Percentiles rank a stretch among this genome's conserved stretches.
Conservation (phyloP, 1,284 basidiomycete genomes). For the Kalmanozyma brasiliensis region DNA sequence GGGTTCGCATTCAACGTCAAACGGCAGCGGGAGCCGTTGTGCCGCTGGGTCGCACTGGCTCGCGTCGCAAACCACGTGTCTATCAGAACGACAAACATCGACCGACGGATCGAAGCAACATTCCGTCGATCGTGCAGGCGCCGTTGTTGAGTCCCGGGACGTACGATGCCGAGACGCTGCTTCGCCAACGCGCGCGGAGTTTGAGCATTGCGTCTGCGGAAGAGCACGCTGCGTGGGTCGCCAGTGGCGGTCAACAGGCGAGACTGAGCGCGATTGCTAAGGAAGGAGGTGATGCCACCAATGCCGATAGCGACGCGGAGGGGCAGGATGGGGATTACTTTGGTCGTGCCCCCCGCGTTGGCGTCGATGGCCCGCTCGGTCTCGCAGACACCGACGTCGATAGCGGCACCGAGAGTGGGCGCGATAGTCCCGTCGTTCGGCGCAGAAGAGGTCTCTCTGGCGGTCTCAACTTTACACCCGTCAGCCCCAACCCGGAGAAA, state of each 20-base stretch:
- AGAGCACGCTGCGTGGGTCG: slow-evolving; percentile 49
- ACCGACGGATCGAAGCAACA: slow-evolving; percentile 41
- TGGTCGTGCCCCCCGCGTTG: slow-evolving; percentile 40
- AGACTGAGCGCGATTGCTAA: slow-evolving; percentile 34
- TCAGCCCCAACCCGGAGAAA: slow-evolving; percentile 11
- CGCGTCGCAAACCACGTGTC: slow-evolving; percentile 22
- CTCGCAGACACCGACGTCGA: slow-evolving; percentile 54
- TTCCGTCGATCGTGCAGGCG: slow-evolving; percentile 45
- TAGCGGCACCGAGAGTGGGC: slow-evolving; percentile 55
- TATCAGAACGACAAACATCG: slow-evolving; percentile 35
- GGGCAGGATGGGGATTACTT: slow-evolving; percentile 36
- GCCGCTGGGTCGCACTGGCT: slow-evolving; percentile 14
- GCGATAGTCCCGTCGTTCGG: slow-evolving; percentile 32
- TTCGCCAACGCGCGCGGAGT: slow-evolving; percentile 55
- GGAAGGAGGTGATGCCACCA: slow-evolving; percentile 9
- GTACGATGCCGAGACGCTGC: slow-evolving; percentile 60
- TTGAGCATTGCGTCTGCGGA: slow-evolving; percentile 45
- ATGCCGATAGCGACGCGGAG: slow-evolving; percentile 10
- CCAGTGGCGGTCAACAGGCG: slow-evolving; percentile 49
- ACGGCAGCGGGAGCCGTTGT: slow-evolving; percentile 16
- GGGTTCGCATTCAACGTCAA: slow-evolving; percentile 50
- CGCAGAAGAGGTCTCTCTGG: slow-evolving; percentile 29
- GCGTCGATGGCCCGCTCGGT: slow-evolving; percentile 57
- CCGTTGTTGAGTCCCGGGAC: slow-evolving; percentile 54
- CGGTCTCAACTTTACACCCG: slow-evolving; percentile 46